Evolutionary conservation across 768 basidiomycete genomes (phyloP).

Genomic region (Baorangia bicolor): DNA sequence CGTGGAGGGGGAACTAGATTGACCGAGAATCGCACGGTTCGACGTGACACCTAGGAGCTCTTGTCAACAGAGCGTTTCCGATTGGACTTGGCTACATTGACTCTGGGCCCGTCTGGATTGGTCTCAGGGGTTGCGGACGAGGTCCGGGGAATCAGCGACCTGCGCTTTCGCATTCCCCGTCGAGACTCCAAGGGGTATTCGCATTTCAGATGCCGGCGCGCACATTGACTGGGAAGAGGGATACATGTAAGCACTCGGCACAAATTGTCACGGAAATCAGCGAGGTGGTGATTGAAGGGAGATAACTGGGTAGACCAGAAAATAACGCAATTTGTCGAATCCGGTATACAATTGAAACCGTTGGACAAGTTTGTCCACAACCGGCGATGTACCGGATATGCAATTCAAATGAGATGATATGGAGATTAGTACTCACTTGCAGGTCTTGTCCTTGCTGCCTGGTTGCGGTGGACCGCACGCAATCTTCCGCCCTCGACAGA

Average conservation of each 20-base stretch:
- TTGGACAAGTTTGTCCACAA: conserved; percentile 8
- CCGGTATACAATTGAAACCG: conserved; percentile 13
- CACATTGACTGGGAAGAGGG: conserved; percentile 59
- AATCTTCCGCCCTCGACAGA: conserved; percentile 67
- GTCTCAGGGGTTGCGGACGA: conserved; percentile 28
- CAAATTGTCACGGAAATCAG: conserved; percentile 26
- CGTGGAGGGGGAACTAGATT: not conserved
- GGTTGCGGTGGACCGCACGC: conserved; percentile 61
- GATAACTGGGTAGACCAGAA: conserved; percentile 5
- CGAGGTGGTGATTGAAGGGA: conserved; percentile 25
- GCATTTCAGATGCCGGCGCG: conserved; percentile 64
- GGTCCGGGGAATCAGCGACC: conserved; percentile 34
- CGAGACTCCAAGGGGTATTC: conserved; percentile 71
- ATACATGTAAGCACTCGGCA: conserved; percentile 24
- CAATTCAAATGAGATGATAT: not conserved
- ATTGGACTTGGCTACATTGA: conserved; percentile 19
- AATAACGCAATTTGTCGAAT: conserved; percentile 5
- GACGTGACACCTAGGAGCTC: conserved; percentile 16
- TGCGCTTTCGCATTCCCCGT: conserved; percentile 58
- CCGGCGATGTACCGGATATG: conserved; percentile 2
- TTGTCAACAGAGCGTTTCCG: conserved; percentile 33
- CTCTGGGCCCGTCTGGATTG: conserved; percentile 25
- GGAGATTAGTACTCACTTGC: conserved; percentile 55
- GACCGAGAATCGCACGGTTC: conserved; percentile 11
- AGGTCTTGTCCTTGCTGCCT: conserved; percentile 54